Conservation (phyloP, 2,329 filamentous ascomycete species). For the Pestalotiopsis sp. region DNA sequence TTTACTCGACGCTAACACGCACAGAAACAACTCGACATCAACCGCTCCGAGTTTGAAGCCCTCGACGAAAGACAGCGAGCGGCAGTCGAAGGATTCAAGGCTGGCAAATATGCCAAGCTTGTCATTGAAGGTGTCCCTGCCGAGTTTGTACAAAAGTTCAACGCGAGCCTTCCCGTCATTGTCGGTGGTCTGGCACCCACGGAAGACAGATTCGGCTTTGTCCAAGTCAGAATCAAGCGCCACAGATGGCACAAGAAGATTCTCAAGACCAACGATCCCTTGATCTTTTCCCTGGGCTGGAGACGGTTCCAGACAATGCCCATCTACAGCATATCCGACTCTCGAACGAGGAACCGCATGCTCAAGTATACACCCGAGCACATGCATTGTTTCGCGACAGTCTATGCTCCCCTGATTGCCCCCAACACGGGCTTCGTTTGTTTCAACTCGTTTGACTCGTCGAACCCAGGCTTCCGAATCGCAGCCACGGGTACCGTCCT, state of each 20-base stretch:
- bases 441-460: slow-evolving; percentile 84
- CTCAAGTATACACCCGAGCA: slow-evolving; percentile 99
- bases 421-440: slow-evolving; percentile 96
- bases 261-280: slow-evolving; percentile 94
- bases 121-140: slow-evolving; percentile 87
- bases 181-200: slow-evolving; percentile 91
- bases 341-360: slow-evolving; percentile 92
- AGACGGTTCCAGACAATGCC: slow-evolving; percentile 90
- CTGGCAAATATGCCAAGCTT: slow-evolving; percentile 91
- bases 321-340: slow-evolving; percentile 94
- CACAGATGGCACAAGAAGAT: slow-evolving; percentile 99
- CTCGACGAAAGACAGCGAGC: slow-evolving; percentile 83
- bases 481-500: slow-evolving; percentile 93
- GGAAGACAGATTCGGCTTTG: slow-evolving; percentile 92
- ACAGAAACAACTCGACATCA: slow-evolving; percentile 71
- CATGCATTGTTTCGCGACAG: slow-evolving; percentile 97
- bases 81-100: slow-evolving; percentile 86
- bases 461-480: slow-evolving; percentile 88
- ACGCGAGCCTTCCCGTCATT: slow-evolving; percentile 80
- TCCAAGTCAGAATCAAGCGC: slow-evolving; percentile 94
- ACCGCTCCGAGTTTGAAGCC: slow-evolving; percentile 87
- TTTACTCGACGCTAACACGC: background rate
- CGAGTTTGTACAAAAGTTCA: slow-evolving; percentile 86
- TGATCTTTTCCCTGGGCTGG: slow-evolving; percentile 98
- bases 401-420: slow-evolving; percentile 92